phyloP scores from a whole-genome alignment of 805 yeast genomes.

The Saturnispora bothae region DNA sequence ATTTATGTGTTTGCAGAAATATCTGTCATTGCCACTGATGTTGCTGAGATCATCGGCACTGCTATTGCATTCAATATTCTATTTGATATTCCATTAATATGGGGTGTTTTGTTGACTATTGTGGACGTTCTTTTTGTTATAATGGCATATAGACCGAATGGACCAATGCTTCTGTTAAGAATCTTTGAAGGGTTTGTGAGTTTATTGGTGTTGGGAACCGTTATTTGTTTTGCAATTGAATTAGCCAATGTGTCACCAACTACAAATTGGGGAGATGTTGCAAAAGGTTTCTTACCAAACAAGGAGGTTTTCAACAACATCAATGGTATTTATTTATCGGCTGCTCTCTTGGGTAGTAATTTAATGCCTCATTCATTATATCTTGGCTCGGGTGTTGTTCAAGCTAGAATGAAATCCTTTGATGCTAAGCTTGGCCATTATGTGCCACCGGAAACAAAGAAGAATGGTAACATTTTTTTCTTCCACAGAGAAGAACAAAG shows the following conservation, averaged over 20 bases:
- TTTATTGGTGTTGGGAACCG: slow-evolving; percentile 67
- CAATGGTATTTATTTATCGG: slow-evolving; percentile 65
- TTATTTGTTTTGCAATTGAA: slow-evolving; percentile 74
- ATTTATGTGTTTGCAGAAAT: slow-evolving; percentile 75
- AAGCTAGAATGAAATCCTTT: slow-evolving; percentile 70
- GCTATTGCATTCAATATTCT: slow-evolving; percentile 86
- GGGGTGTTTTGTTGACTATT: slow-evolving; percentile 79
- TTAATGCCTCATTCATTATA: slow-evolving; percentile 92
- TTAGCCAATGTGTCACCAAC: slow-evolving; percentile 54
- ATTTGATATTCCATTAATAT: slow-evolving; percentile 65
- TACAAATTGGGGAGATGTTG: slow-evolving; percentile 46
- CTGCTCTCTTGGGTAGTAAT: slow-evolving; percentile 88
- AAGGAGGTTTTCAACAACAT: slow-evolving; percentile 36
- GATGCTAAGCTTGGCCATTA: slow-evolving; percentile 62
- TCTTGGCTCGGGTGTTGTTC: slow-evolving; percentile 82
- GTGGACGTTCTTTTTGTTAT: slow-evolving; percentile 78
- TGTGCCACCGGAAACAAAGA: slow-evolving; percentile 24
- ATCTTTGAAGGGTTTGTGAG: slow-evolving; percentile 78
- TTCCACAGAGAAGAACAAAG: slow-evolving; percentile 19
- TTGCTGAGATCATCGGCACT: slow-evolving; percentile 97
- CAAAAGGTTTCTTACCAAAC: slow-evolving; percentile 57
- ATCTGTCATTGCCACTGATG: slow-evolving; percentile 90
- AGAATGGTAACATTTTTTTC: slow-evolving; percentile 12
- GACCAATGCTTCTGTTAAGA: slow-evolving; percentile 68
- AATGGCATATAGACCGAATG: slow-evolving; percentile 78